Conservation (phyloP, 768 basidiomycete species). For the Amylocystis lapponica region DNA sequence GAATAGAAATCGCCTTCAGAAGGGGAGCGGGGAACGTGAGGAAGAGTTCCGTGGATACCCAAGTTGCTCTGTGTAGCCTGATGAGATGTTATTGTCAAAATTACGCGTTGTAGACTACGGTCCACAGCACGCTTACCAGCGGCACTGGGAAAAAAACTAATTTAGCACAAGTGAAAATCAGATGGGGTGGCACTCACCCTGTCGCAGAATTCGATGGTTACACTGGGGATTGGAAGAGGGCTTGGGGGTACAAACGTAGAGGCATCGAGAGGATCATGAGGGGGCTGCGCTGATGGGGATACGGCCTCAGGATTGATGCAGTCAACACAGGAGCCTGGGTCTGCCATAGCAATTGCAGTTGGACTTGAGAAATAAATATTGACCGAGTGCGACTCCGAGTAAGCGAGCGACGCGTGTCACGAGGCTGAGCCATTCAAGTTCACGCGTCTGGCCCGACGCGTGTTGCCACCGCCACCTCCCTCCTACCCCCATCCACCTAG, state of each 20-base stretch:
- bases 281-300: not conserved
- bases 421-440: too few relatives aligned
- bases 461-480: too few relatives aligned
- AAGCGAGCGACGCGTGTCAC: too few relatives aligned
- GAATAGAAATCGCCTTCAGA: constrained; percentile 59
- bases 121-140: constrained; percentile 53
- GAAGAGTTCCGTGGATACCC: constrained; percentile 91
- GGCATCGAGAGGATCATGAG: constrained; percentile 33
- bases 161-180: not conserved
- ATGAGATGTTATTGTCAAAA: not conserved
- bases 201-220: constrained; percentile 93
- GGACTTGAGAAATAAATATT: too few relatives aligned
- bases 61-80: constrained; percentile 89
- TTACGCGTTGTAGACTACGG: not conserved
- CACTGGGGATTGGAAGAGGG: constrained; percentile 40
- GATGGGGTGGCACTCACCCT: constrained; percentile 60
- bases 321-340: constrained; percentile 18
- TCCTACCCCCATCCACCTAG: too few relatives aligned
- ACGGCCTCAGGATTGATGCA: constrained; percentile 1
- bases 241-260: constrained; percentile 53
- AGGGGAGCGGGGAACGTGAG: constrained; percentile 83
- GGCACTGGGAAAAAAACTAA: constrained; percentile 45
- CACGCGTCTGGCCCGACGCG: too few relatives aligned
- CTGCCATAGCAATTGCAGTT: too few relatives aligned
- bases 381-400: too few relatives aligned